These are phyloP conservation scores for Coniferiporia sulphurascens DNA, from an alignment of 1,284 basidiomycete genomes.

Conservation along the genomic window DNA sequence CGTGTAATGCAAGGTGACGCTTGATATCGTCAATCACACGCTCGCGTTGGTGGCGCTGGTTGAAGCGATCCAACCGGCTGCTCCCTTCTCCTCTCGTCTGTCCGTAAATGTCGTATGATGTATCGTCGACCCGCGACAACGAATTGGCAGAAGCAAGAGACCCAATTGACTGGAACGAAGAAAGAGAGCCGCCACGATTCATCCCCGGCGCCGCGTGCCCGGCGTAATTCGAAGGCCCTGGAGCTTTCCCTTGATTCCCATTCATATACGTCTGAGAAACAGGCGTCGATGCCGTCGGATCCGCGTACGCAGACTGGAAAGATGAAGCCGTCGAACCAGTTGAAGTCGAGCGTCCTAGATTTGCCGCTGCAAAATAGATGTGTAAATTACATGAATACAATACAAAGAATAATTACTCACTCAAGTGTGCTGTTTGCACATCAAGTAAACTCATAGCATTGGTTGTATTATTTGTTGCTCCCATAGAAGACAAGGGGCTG, in stretches of 20 bases:
- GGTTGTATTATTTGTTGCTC: constrained; percentile 4
- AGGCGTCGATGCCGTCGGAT: constrained; percentile 27
- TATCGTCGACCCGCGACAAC: constrained; percentile 6
- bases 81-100: constrained; percentile 5
- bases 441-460: constrained; percentile 4
- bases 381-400: neutral
- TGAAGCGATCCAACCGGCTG: constrained; percentile 12
- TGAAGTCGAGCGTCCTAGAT: constrained; percentile 28
- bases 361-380: constrained; percentile 21
- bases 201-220: constrained; percentile 4
- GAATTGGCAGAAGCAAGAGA: constrained; percentile 13
- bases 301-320: constrained; percentile 24
- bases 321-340: constrained; percentile 31
- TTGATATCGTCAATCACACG: constrained; percentile 38
- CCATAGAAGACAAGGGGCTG: constrained; percentile 11
- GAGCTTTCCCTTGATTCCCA: constrained; percentile 19
- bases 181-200: constrained; percentile 15
- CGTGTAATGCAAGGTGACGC: constrained; percentile 34
- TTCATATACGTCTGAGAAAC: constrained; percentile 23
- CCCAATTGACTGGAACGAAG: constrained; percentile 15
- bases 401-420: neutral
- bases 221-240: constrained; percentile 25
- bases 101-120: constrained; percentile 10
- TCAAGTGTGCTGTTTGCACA: neutral
- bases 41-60: constrained; percentile 12